Conservation (phyloP, 2,329 filamentous ascomycete species). For the Fusarium anthophilum region DNA sequence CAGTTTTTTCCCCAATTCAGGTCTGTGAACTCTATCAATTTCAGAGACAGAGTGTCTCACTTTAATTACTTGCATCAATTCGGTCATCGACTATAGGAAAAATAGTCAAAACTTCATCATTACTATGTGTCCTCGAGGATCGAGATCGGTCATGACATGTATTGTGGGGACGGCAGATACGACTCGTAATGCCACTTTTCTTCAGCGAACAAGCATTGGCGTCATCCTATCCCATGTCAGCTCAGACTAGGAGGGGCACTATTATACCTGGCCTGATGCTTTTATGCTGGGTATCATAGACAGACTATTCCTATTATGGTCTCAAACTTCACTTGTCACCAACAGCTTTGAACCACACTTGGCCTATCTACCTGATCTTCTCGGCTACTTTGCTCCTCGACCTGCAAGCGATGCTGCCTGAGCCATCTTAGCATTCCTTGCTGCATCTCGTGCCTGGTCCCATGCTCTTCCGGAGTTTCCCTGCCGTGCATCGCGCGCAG, state of each 20-base stretch:
- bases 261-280: constrained; percentile 15
- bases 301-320: constrained; percentile 29
- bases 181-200: constrained; percentile 28
- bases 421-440: constrained; percentile 66
- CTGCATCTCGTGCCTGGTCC: constrained; percentile 60
- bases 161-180: constrained; percentile 33
- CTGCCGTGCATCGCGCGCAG: constrained; percentile 63
- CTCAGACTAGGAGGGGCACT: constrained; percentile 16
- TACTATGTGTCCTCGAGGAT: neutral
- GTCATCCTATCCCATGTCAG: constrained; percentile 17
- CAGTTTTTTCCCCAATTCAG: neutral
- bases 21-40: neutral
- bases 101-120: constrained; percentile 17
- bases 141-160: constrained; percentile 16
- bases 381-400: constrained; percentile 61
- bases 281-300: constrained; percentile 33
- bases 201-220: constrained; percentile 18
- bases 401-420: constrained; percentile 63
- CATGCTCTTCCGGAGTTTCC: constrained; percentile 66
- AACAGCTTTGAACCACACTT: constrained; percentile 8
- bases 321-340: constrained; percentile 1
- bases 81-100: neutral
- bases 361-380: constrained; percentile 8
- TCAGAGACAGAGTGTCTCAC: neutral
- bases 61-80: neutral